Evolutionary conservation across 495 filamentous ascomycete species (phyloP).

Genomic region (Aspergillus asperescens): DNA sequence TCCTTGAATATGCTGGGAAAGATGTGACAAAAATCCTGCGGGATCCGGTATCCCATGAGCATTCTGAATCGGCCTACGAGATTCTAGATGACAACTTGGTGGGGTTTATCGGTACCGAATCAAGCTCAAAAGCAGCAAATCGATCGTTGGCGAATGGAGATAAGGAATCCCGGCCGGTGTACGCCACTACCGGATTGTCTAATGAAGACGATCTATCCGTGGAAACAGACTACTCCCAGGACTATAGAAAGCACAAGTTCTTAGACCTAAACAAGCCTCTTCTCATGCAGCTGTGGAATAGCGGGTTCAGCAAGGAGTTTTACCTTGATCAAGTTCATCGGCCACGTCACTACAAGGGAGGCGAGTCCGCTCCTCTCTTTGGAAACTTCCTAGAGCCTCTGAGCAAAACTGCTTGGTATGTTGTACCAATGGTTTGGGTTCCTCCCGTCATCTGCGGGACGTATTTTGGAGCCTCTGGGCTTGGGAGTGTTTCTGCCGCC

Average conservation of each 20-base stretch:
- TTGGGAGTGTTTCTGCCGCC: conserved; percentile 40
- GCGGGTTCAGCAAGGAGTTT: conserved; percentile 86
- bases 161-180: conserved; percentile 45
- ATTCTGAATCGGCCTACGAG: conserved; percentile 89
- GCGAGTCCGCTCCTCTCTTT: conserved; percentile 87
- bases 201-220: conserved; percentile 77
- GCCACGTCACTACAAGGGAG: conserved; percentile 89
- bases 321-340: conserved; percentile 96
- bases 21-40: conserved; percentile 79
- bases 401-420: conserved; percentile 88
- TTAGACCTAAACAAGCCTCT: conserved; percentile 84
- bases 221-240: conserved; percentile 68
- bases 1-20: conserved; percentile 85
- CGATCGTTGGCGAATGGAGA: conserved; percentile 42
- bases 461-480: conserved; percentile 56
- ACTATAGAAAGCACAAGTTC: conserved; percentile 88
- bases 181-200: conserved; percentile 77
- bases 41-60: conserved; percentile 75
- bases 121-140: conserved; percentile 32
- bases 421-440: conserved; percentile 82
- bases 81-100: conserved; percentile 80
- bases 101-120: conserved; percentile 58
- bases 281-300: conserved; percentile 80
- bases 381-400: conserved; percentile 97
- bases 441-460: conserved; percentile 72